Percentiles rank a stretch among this genome's conserved stretches.
phyloP scores from a whole-genome alignment of 306 rosid species.

The Malus domestica region DNA sequence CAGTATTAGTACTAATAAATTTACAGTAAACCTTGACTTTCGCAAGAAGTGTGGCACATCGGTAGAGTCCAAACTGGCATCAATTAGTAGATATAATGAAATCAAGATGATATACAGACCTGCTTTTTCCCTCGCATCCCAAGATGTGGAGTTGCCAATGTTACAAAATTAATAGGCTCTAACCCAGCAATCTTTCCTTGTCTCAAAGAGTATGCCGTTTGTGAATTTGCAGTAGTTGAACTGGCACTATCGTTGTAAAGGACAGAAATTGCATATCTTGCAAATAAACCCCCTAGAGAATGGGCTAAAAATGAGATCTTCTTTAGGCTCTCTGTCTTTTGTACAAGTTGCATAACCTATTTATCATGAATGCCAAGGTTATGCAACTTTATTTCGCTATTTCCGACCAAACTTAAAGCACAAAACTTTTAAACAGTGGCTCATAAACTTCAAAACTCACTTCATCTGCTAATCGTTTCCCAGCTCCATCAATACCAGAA shows the following conservation, averaged over 20 bases:
- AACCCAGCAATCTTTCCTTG: constrained; percentile 71
- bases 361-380: constrained; percentile 21
- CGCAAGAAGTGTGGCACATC: background rate
- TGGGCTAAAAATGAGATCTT: constrained; percentile 87
- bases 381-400: constrained; percentile 14
- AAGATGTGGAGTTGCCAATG: constrained; percentile 96
- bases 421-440: constrained; percentile 12
- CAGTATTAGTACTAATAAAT: no score
- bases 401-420: constrained; percentile 4
- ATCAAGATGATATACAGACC: constrained; percentile 46
- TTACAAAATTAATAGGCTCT: constrained; percentile 85
- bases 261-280: constrained; percentile 78
- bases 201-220: constrained; percentile 28
- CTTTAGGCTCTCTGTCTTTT: constrained; percentile 62
- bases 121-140: constrained; percentile 89
- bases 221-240: constrained; percentile 22
- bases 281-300: constrained; percentile 93
- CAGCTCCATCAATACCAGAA: constrained; percentile 91
- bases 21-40: no score
- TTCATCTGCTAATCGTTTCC: constrained; percentile 86
- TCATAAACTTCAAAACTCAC: constrained; percentile 42
- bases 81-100: background rate
- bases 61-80: background rate
- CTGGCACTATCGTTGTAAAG: constrained; percentile 46
- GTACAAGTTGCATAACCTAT: constrained; percentile 77